Percentiles rank a stretch among this genome's conserved stretches.
Evolutionary conservation across 805 yeast genomes (phyloP).

Genomic region (Naumovozyma baii): DNA sequence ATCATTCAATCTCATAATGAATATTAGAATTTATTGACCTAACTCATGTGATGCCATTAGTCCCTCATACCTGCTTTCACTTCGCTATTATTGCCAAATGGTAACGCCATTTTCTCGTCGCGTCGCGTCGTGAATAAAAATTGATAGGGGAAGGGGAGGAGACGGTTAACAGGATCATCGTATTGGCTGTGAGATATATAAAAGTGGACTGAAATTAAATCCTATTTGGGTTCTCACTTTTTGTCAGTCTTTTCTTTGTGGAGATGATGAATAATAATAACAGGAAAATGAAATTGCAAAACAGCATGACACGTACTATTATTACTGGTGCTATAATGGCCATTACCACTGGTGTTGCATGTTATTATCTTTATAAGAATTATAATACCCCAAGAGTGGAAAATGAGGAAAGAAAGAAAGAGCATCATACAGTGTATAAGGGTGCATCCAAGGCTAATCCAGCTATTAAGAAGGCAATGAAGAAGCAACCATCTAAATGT

Average conservation of each 20-base stretch:
- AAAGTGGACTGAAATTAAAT: too few species aligned
- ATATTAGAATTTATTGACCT: too few species aligned
- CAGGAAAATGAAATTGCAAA: neutral
- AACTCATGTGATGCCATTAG: too few species aligned
- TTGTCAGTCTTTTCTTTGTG: too few species aligned
- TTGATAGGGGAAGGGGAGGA: too few species aligned
- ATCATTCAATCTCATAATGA: neutral
- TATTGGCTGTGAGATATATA: too few species aligned
- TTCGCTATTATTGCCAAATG: too few species aligned
- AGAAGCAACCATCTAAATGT: constrained; percentile 8
- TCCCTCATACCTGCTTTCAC: too few species aligned
- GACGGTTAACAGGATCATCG: too few species aligned
- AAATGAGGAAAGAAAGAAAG: neutral
- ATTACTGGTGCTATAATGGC: constrained; percentile 6
- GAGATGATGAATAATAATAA: neutral
- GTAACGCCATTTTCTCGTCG: too few species aligned
- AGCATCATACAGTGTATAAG: neutral
- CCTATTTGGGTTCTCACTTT: too few species aligned
- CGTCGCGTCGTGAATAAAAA: too few species aligned
- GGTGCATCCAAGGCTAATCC: neutral
- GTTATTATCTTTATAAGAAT: constrained; percentile 7
- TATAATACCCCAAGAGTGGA: neutral
- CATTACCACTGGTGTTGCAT: constrained; percentile 7
- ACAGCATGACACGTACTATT: neutral
- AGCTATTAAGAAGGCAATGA: neutral